Conservation (phyloP, 179 eudicot genomes). For the Nepenthes alata region DNA sequence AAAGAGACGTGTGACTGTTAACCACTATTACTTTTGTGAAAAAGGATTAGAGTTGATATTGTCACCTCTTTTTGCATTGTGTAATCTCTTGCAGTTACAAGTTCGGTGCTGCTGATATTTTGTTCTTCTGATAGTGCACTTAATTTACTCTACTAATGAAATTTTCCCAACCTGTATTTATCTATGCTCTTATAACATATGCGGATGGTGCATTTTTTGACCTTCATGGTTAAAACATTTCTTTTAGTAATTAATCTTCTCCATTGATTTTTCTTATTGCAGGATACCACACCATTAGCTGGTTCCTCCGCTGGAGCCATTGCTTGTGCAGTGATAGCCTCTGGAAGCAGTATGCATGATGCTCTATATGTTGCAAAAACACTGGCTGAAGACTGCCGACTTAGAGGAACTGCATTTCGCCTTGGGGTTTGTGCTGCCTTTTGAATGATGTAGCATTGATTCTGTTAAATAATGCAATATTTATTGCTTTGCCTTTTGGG, state of each 20-base stretch:
- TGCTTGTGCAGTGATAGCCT: slow-evolving; percentile 89
- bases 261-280: slow-evolving; percentile 18
- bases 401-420: slow-evolving; percentile 91
- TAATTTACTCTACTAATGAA: too few species aligned
- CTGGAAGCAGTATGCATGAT: slow-evolving; percentile 81
- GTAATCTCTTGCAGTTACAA: too few species aligned
- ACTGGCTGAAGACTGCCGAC: slow-evolving; percentile 88
- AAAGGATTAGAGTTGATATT: too few species aligned
- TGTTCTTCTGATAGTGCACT: too few species aligned
- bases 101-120: too few species aligned
- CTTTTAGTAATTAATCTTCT: slow-evolving; percentile 13
- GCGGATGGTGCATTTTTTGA: not conserved
- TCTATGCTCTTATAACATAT: too few species aligned
- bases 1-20: too few species aligned
- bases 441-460: not conserved
- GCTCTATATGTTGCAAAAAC: slow-evolving; percentile 78
- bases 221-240: not conserved
- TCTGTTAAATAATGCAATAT: too few species aligned
- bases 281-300: slow-evolving; percentile 96
- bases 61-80: too few species aligned
- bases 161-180: too few species aligned
- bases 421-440: slow-evolving; percentile 53
- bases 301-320: slow-evolving; percentile 99
- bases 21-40: too few species aligned
- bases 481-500: too few species aligned